Base-by-base conservation (phyloP, 805 yeast species). In the Starmerella floris region DNA sequence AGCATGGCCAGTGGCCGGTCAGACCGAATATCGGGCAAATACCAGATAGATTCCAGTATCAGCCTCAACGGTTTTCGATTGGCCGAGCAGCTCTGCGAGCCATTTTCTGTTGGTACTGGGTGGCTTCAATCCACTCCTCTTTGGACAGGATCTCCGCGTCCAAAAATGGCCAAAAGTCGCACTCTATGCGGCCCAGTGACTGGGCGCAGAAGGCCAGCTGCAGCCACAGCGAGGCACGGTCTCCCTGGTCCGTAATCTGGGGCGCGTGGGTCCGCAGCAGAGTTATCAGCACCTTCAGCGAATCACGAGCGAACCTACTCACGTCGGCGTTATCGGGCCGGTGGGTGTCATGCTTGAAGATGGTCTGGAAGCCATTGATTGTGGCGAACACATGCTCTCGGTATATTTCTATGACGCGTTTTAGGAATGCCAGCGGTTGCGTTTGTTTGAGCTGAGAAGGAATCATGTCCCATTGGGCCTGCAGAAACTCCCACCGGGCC, bases 201-300 rank as follows among this genome's bases (percentile, higher is more conserved):
- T 80, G 84, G n/a, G 94, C 79, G 51, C 95, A 83, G 62, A 87
- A 88, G 1, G 83, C 76, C 30, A 87, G 62, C 61, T 88, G 98
- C 27, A 88, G 62, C 50, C 87, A 72, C 20, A 85, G 64, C 25
- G 47, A 39, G 1, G 51, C 30, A 10, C 54, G 39, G 11, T 54
- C 53, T 15, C 58, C 43, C 11, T 49, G 41, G 35, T 61, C 64
- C 2, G 54, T 44, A 27, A 65, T 47, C 13, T 40, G 41, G 5
- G 63, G 63, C 11, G 56, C 49, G 11, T 47, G 40, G 41, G 51
- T 42, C 30, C 44, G 33, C 36, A 60, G 37, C 22, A 43, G 47
- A 3, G 19, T 39, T 11, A 49, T 36, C 30, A 65, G 53, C 31
- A 53, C 52, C 30, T 21, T 35, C 22, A 57, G 51, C 1, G 56